Conservation (phyloP, 106 monocot species). For the Acanthochlamys bracteata region DNA sequence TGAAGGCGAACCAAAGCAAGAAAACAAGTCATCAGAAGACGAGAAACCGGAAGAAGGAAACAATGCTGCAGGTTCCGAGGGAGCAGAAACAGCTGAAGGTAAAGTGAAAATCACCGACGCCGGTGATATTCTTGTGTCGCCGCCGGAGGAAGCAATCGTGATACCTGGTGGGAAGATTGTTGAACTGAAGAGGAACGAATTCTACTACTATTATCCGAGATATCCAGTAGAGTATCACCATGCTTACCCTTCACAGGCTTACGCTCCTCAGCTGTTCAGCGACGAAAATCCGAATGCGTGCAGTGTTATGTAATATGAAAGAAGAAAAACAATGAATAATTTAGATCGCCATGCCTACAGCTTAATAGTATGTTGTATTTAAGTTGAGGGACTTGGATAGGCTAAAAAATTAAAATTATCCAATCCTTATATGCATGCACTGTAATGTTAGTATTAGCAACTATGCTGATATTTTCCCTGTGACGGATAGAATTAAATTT, state of each 20-base stretch:
- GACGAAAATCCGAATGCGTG: slow-evolving; percentile 19
- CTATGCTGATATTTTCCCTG: too few relatives aligned
- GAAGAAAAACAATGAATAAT: neutral
- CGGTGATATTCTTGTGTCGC: neutral
- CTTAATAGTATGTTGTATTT: too few relatives aligned
- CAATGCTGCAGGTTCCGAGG: slow-evolving; percentile 7
- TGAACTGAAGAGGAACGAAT: slow-evolving; percentile 47
- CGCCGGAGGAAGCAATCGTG: slow-evolving; percentile 1
- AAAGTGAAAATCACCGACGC: neutral
- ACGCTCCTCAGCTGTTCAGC: slow-evolving; percentile 40
- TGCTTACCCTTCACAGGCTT: neutral
- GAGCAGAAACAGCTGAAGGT: neutral
- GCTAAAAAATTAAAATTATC: too few relatives aligned
- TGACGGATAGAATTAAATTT: too few relatives aligned
- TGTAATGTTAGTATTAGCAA: too few relatives aligned
- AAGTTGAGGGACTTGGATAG: too few relatives aligned
- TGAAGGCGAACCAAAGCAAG: neutral
- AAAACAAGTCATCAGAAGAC: slow-evolving; percentile 22
- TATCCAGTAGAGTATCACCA: slow-evolving; percentile 16
- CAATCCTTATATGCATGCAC: too few relatives aligned
- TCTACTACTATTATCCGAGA: slow-evolving; percentile 46
- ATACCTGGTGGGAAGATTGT: slow-evolving; percentile 12
- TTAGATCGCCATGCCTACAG: too few relatives aligned
- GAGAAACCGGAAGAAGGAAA: slow-evolving; percentile 5
- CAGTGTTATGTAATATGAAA: slow-evolving; percentile 19